Percentiles rank a stretch among this genome's conserved stretches.
Evolutionary conservation across 139 green algal species (phyloP).

Genomic region (Chlamydomonas eustigma): DNA sequence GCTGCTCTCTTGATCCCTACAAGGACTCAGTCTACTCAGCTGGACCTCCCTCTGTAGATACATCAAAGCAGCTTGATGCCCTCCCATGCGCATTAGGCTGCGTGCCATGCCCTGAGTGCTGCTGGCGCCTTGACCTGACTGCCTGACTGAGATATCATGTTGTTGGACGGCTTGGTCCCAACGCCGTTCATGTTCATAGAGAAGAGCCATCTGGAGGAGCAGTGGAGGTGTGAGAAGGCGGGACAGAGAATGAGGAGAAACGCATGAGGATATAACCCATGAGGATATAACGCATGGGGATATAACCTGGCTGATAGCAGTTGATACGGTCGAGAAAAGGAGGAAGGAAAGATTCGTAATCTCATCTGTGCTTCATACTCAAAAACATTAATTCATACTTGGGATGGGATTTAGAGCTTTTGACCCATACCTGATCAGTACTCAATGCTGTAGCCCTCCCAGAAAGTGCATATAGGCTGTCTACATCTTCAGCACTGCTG

Average conservation of each 20-base stretch:
- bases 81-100: constrained; percentile 17
- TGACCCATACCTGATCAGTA: background rate
- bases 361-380: no score
- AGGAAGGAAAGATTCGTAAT: no score
- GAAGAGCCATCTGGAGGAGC: constrained; percentile 17
- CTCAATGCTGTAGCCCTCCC: background rate
- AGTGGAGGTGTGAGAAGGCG: background rate
- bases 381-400: no score
- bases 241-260: background rate
- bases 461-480: constrained; percentile 75
- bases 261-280: no score
- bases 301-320: no score
- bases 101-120: constrained; percentile 2
- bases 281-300: no score
- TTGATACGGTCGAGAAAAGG: no score
- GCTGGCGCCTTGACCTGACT: background rate
- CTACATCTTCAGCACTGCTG: constrained; percentile 64
- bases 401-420: no score
- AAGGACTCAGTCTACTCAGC: background rate
- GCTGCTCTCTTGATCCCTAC: background rate
- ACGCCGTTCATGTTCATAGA: constrained; percentile 39
- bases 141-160: constrained; percentile 35
- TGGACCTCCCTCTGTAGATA: constrained; percentile 4
- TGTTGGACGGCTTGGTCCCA: constrained; percentile 33
- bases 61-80: background rate